Evolutionary conservation across 1,284 basidiomycete genomes (phyloP), one percentile per base, ranked within the genome.

Genomic region (Paramarasmius palmivorus): DNA sequence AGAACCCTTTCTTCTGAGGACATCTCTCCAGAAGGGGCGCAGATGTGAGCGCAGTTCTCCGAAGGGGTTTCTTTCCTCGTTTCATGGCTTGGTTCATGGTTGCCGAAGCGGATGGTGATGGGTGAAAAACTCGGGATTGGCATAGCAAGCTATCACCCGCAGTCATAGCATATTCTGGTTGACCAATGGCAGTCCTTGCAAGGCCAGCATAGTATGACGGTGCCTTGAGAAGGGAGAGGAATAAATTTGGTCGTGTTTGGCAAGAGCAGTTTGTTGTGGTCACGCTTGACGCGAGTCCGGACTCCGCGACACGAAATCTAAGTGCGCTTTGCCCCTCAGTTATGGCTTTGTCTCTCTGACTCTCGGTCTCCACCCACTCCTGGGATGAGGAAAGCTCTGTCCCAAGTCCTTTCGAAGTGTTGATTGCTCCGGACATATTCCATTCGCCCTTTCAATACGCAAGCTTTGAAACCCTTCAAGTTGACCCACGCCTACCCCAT

Each of bases 1-100:
- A 91, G 55, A 98, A 93, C 35, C 92, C 95, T 69, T 96, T 97
- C 63, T 86, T 86, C 73, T 97, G 94, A 10, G 88, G 90, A 66
- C 83, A 88, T 29, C 71, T 76, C 57, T 90, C 76, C 22, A 98
- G 81, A 9, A 95, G 82, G 1, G 94, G 94, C 3, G 92, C 85
- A 64, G 82, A 86, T 19, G 86, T 79, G 53, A 79, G 75, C 52
- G 69, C 68, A 12, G 73, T 59, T 57, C 76, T 81, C 44, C 64
- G 69, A 53, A 81, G 81, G 52, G 76, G 74, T 61, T 78, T 77
- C 63, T 73, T 74, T 63, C 79, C 80, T 59, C 84, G 77, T 26
- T 79, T 77, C 72, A 88, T 90, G 4, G 89, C 83, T 69, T 95
- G 92, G 72, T 94, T 93, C 61, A 95, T 81, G 1, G 93, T 95